Base-by-base conservation (phyloP, 169 alveolate genomes). In the Eimeria tenella region DNA sequence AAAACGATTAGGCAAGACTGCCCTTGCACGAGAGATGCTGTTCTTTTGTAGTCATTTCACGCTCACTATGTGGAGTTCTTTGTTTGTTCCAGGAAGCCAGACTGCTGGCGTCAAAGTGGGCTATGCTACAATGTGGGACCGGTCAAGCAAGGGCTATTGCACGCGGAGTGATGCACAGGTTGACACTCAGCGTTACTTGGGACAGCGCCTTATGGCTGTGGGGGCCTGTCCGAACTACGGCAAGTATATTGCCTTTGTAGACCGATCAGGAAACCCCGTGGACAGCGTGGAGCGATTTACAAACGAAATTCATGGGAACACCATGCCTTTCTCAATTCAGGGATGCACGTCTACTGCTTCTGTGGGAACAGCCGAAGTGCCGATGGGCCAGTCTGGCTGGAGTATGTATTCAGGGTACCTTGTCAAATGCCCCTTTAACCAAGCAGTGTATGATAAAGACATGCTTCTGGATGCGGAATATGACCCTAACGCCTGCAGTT, bases 221-320 rank as follows among this genome's bases (percentile, higher is more conserved):
- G 96, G 96, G 21, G 93, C 94, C 17, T 94, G 96, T 58, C 96
- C 96, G 63, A 90, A 86, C 55, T 94, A 65, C 62, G 96, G 96
- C 79, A 94, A 94, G 68, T 82, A 77, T 68, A 94, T 94, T 17
- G 94, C 96, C 23, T 94, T 94, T 65, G 92, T 93, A 52, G 92
- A 75, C 53, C 50, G 93, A 42, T 8, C 49, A 10, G 94, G 93
- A 8, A 62, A 52, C 4, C 84, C 63, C 4, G 84, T 9, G 4
- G 81, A 68, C 17, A 93, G 50, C 62, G n/a, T 52, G 63, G 65
- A 74, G 7, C 82, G 96, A 6, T 94, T 93, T 86, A 74, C 79
- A 25, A 94, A 94, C 58, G 96, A 94, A 55, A 94, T 94, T 62
- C 96, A 89, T 49, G 94, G 83, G n/a, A 42, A 53, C 49, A 89